These are phyloP conservation scores for Cercospora brassicicola DNA, from an alignment of 2,329 filamentous ascomycete genomes.

Conservation along the genomic window DNA sequence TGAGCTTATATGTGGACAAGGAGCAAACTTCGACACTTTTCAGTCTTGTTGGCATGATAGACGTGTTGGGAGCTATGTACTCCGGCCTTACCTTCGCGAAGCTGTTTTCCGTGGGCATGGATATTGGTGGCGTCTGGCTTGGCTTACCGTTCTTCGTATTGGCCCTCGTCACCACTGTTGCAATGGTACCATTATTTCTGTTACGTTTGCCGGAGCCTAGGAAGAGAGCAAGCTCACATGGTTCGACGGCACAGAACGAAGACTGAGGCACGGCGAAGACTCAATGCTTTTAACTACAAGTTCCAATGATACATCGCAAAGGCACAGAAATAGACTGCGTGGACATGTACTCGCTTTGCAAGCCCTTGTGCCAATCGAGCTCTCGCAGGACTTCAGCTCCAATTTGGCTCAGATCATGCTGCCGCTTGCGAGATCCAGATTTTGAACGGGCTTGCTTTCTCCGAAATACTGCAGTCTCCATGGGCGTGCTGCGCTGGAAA, in stretches of 20 bases:
- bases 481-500: conserved; percentile 27
- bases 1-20: not conserved
- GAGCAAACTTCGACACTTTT: not conserved
- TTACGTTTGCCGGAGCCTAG: not conserved
- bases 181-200: not conserved
- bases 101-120: not conserved
- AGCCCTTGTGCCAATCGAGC: not conserved
- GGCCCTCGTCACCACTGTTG: not conserved
- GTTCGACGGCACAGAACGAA: not conserved
- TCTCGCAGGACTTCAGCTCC: not conserved
- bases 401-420: not conserved
- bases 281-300: not conserved
- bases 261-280: not conserved
- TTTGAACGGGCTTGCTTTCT: conserved; percentile 12
- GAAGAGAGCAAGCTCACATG: not conserved
- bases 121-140: not conserved
- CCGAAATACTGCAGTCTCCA: conserved; percentile 28
- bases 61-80: not conserved
- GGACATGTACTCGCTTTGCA: not conserved
- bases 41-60: not conserved
- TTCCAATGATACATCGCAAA: not conserved
- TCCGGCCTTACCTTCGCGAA: not conserved
- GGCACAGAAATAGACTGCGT: not conserved
- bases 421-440: conserved; percentile 6
- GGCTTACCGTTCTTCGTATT: not conserved